Evolutionary conservation across 2,329 filamentous ascomycete genomes (phyloP).

Genomic region (Zopfia rhizophila): DNA sequence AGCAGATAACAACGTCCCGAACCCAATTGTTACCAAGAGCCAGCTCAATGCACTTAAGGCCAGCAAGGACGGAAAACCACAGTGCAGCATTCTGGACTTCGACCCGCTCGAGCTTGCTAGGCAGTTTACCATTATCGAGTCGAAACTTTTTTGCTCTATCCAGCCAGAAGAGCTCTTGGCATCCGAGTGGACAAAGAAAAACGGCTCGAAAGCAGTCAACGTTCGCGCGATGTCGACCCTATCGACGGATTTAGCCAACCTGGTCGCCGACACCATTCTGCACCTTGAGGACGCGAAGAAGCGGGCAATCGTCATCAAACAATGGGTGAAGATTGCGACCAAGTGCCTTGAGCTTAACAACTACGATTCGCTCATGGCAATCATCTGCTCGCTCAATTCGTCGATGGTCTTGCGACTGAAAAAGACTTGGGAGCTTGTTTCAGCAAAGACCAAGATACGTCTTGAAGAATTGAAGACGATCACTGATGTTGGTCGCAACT

Average conservation of each 20-base stretch:
- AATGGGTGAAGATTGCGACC: constrained; percentile 95
- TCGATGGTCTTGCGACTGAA: constrained; percentile 89
- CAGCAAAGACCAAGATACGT: constrained; percentile 81
- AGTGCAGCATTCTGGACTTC: constrained; percentile 85
- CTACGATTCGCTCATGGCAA: constrained; percentile 96
- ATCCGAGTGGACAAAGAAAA: constrained; percentile 93
- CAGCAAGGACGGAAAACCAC: constrained; percentile 77
- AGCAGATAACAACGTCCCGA: constrained; percentile 76
- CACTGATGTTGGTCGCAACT: constrained; percentile 90
- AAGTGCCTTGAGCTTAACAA: constrained; percentile 91
- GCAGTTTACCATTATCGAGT: constrained; percentile 92
- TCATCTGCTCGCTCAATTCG: constrained; percentile 92
- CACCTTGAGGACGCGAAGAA: constrained; percentile 91
- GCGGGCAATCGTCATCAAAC: constrained; percentile 88
- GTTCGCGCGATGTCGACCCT: constrained; percentile 94
- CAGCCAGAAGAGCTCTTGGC: constrained; percentile 90
- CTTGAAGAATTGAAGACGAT: constrained; percentile 84
- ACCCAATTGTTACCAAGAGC: constrained; percentile 76
- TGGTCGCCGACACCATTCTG: constrained; percentile 93
- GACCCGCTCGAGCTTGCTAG: constrained; percentile 90
- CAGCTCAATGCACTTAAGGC: constrained; percentile 77
- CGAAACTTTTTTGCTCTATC: constrained; percentile 89
- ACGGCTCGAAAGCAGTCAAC: constrained; percentile 80
- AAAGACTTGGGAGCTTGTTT: constrained; percentile 91
- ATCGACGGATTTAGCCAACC: constrained; percentile 90